phyloP scores from a whole-genome alignment of 2,329 filamentous ascomycete genomes.

The Atkinsonella texensis region DNA sequence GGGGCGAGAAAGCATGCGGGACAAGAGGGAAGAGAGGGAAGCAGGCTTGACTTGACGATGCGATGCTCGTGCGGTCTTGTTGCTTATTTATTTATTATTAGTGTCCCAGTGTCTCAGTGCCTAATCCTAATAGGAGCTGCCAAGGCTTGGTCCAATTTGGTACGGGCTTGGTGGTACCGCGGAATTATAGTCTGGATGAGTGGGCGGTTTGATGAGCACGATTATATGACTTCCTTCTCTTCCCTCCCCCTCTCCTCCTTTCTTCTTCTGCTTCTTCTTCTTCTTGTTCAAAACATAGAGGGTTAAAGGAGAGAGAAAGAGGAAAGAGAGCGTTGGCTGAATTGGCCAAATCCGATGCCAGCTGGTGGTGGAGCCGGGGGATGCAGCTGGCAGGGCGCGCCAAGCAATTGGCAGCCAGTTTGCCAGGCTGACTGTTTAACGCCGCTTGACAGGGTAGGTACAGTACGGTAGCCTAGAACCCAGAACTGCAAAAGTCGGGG shows the following conservation, averaged over 20 bases:
- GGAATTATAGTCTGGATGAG: no score
- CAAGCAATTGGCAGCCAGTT: background rate
- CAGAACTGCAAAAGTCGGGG: background rate
- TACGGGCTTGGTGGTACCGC: no score
- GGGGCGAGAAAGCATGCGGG: background rate
- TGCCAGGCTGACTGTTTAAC: background rate
- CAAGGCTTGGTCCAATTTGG: no score
- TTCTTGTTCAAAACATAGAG: no score
- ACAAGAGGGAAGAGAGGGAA: background rate
- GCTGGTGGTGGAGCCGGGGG: background rate
- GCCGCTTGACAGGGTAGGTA: background rate
- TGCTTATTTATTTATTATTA: background rate
- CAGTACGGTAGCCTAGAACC: no score
- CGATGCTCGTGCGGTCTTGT: background rate
- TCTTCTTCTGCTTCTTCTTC: no score
- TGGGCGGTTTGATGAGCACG: no score
- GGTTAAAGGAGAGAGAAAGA: background rate
- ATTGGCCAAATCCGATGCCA: background rate
- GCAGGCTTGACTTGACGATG: background rate
- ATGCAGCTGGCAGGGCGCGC: background rate
- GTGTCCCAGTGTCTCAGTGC: background rate
- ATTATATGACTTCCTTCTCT: no score
- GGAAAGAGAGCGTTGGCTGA: background rate
- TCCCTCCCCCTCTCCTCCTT: no score
- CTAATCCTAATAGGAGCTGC: no score